Evolutionary conservation across 805 yeast genomes (phyloP).

Genomic region (Candida sanyiensis): DNA sequence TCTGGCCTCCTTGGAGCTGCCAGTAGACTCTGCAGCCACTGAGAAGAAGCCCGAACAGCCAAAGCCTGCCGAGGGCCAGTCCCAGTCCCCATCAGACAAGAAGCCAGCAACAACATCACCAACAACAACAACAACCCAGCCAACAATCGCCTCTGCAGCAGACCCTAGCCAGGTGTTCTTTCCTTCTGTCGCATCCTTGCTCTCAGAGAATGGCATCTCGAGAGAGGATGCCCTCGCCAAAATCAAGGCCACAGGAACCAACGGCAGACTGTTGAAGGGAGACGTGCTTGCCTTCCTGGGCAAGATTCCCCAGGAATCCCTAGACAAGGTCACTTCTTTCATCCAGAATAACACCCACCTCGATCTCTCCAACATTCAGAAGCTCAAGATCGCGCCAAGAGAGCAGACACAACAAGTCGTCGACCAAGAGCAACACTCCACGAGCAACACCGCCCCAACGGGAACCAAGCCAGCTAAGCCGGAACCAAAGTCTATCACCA

Average conservation of each 20-base stretch:
- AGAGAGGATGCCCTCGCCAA: slow-evolving; percentile 62
- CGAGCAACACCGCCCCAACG: slow-evolving; percentile 18
- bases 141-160: slow-evolving; percentile 37
- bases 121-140: not conserved
- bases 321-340: slow-evolving; percentile 47
- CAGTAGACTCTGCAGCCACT: slow-evolving; percentile 28
- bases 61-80: too few relatives aligned
- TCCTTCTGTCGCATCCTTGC: slow-evolving; percentile 72
- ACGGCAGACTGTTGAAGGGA: slow-evolving; percentile 84
- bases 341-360: slow-evolving; percentile 53
- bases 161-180: slow-evolving; percentile 59
- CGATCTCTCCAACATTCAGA: slow-evolving; percentile 65
- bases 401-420: slow-evolving; percentile 19
- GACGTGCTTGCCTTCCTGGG: slow-evolving; percentile 87
- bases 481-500: slow-evolving; percentile 30
- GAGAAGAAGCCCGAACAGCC: slow-evolving; percentile 7
- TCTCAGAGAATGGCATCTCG: slow-evolving; percentile 58
- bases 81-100: too few relatives aligned
- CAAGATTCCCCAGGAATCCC: slow-evolving; percentile 51
- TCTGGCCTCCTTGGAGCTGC: slow-evolving; percentile 53
- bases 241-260: slow-evolving; percentile 82
- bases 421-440: too few relatives aligned
- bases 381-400: slow-evolving; percentile 26
- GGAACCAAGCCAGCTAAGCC: slow-evolving; percentile 16
- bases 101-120: too few relatives aligned